A percentile compares a stretch with the other conserved stretches of the same genome.
These are phyloP conservation scores for Thymus mandschuricus DNA, from an alignment of 257 asterid species.

Conservation along the genomic window DNA sequence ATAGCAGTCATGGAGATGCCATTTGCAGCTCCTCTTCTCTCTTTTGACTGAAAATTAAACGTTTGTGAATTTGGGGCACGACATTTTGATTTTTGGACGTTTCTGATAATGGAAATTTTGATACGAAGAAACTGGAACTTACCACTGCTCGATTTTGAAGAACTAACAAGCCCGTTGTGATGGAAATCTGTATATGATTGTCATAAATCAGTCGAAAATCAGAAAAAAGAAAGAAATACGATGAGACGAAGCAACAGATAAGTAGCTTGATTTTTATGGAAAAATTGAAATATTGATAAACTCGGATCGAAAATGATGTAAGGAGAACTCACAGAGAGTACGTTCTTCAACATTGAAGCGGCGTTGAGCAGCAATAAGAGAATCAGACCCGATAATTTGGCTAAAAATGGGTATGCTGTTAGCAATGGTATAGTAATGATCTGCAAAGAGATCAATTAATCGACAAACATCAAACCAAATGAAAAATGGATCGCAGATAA, in stretches of 20 bases:
- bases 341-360: conserved; percentile 74
- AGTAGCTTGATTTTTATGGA: background rate
- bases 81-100: background rate
- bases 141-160: conserved; percentile 90
- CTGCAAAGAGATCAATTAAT: conserved; percentile 40
- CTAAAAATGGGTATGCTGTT: conserved; percentile 71
- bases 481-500: background rate
- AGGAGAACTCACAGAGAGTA: conserved; percentile 63
- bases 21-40: conserved; percentile 86
- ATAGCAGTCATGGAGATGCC: conserved; percentile 86
- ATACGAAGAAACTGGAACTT: conserved; percentile 23
- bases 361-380: conserved; percentile 57
- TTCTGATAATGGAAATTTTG: background rate
- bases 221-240: background rate
- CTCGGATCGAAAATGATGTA: background rate
- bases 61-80: background rate
- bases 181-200: conserved; percentile 54
- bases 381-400: conserved; percentile 56
- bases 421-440: conserved; percentile 63
- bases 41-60: conserved; percentile 58
- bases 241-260: background rate
- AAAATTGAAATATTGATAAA: background rate
- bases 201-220: conserved; percentile 15
- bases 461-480: background rate
- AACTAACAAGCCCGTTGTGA: conserved; percentile 74